Percentiles rank a stretch among this genome's conserved stretches.
These are phyloP conservation scores for Candida glucosophila DNA, from an alignment of 1,139 yeast genomes.

Conservation along the genomic window DNA sequence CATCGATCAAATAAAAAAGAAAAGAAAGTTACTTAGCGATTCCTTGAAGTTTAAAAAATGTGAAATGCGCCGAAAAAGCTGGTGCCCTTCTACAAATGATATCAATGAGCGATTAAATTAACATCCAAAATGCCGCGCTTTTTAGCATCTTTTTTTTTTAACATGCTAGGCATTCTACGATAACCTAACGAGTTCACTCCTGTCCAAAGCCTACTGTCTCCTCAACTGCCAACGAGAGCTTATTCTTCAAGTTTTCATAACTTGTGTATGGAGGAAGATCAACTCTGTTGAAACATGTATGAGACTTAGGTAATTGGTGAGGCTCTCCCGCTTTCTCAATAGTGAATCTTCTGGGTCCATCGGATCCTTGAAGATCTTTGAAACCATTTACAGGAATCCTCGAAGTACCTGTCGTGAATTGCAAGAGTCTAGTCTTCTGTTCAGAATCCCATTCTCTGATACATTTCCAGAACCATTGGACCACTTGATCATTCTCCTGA, in stretches of 20 bases:
- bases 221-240: constrained; percentile 80
- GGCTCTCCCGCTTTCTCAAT: constrained; percentile 96
- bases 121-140: too few species aligned
- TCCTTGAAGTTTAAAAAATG: too few species aligned
- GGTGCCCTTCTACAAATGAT: too few species aligned
- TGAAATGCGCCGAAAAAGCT: too few species aligned
- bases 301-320: constrained; percentile 90
- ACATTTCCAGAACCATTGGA: constrained; percentile 98
- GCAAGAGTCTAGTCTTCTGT: constrained; percentile 89
- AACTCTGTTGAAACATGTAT: constrained; percentile 90
- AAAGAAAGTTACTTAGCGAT: too few species aligned
- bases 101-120: too few species aligned
- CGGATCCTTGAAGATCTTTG: constrained; percentile 96
- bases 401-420: constrained; percentile 97
- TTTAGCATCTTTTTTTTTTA: too few species aligned
- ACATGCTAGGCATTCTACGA: too few species aligned
- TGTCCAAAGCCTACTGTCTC: constrained; percentile 96
- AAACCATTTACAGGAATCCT: constrained; percentile 98
- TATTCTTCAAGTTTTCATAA: constrained; percentile 68
- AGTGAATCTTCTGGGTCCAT: constrained; percentile 97
- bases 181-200: too few species aligned
- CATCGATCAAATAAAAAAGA: too few species aligned
- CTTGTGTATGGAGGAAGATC: constrained; percentile 80
- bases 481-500: constrained; percentile 91
- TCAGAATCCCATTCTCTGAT: constrained; percentile 92